Conservation (phyloP, 257 asterid species). For the Prunella vulgaris region DNA sequence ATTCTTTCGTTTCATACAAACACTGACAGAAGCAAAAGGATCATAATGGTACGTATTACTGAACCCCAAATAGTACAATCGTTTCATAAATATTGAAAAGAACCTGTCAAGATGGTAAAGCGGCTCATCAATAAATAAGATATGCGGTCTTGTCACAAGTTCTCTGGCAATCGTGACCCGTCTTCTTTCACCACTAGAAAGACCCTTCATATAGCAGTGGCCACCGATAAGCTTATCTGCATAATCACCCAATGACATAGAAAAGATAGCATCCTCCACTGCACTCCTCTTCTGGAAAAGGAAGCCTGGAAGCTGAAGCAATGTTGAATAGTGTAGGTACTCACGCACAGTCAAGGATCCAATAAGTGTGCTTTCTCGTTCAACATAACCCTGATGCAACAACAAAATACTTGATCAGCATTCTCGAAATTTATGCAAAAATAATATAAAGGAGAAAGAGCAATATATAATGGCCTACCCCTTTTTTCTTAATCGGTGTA, state of each 20-base stretch:
- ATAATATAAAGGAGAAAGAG: neutral
- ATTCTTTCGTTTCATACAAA: neutral
- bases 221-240: slow-evolving; percentile 95
- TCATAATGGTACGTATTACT: neutral
- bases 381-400: slow-evolving; percentile 75
- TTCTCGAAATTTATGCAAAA: neutral
- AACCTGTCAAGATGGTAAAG: slow-evolving; percentile 98
- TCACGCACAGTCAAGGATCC: slow-evolving; percentile 99
- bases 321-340: slow-evolving; percentile 92
- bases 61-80: neutral
- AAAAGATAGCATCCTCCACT: slow-evolving; percentile 83
- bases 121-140: slow-evolving; percentile 92
- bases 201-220: slow-evolving; percentile 92
- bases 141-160: slow-evolving; percentile 91
- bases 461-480: neutral
- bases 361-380: slow-evolving; percentile 82
- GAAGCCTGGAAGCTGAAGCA: slow-evolving; percentile 97
- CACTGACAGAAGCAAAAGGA: neutral
- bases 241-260: slow-evolving; percentile 93
- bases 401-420: slow-evolving; percentile 22
- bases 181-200: slow-evolving; percentile 87
- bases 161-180: slow-evolving; percentile 96
- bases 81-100: neutral
- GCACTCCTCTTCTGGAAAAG: slow-evolving; percentile 61
- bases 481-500: no score